Conservation (phyloP, 2,329 filamentous ascomycete species). For the Calonectria montana region DNA sequence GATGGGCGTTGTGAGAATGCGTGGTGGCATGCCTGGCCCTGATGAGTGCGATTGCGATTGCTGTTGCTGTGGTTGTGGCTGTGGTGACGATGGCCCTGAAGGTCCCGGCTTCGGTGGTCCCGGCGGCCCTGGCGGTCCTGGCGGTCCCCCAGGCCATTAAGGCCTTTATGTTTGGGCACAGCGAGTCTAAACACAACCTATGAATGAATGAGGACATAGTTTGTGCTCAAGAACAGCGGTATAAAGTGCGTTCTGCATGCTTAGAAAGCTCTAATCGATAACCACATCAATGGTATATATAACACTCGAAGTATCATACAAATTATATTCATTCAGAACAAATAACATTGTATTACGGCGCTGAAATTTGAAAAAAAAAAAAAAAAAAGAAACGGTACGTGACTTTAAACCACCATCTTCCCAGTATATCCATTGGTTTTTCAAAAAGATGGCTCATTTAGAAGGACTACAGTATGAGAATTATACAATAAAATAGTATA, state of each 20-base stretch:
- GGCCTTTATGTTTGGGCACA: no score
- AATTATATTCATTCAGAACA: no score
- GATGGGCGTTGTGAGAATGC: not conserved
- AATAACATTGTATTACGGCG: no score
- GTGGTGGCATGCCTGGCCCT: not conserved
- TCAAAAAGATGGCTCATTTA: no score
- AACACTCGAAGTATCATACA: no score
- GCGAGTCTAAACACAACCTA: not conserved
- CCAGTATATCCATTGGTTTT: no score
- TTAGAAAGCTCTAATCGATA: not conserved
- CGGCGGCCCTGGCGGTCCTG: not conserved
- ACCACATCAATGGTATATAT: not conserved
- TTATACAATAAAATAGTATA: no score
- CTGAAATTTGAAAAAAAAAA: no score
- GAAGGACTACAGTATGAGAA: no score
- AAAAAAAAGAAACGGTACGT: no score
- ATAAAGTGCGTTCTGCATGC: not conserved
- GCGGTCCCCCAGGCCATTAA: not conserved
- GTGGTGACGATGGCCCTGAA: not conserved
- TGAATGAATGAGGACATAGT: not conserved
- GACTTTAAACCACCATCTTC: no score
- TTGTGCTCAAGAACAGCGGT: not conserved
- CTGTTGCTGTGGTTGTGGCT: not conserved
- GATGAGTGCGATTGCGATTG: not conserved
- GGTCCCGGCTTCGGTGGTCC: not conserved